Conservation (phyloP, 2,329 filamentous ascomycete species). For the Fusarium irregulare region DNA sequence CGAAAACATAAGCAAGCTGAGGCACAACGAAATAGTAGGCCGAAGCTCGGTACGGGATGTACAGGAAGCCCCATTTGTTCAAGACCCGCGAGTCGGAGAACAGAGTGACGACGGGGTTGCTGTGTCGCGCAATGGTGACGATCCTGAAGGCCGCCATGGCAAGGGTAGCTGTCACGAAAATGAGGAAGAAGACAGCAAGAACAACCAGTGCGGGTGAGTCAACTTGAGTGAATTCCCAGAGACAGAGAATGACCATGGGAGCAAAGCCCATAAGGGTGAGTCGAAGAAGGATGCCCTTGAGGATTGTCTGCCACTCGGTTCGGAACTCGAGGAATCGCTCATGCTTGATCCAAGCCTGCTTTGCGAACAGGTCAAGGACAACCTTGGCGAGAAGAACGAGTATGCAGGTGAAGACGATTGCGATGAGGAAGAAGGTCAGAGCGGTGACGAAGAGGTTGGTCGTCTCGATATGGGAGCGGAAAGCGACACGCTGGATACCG, state of each 20-base stretch:
- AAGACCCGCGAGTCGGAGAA: slow-evolving; percentile 91
- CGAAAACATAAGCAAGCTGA: slow-evolving; percentile 77
- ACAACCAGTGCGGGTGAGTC: slow-evolving; percentile 89
- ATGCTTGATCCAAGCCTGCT: slow-evolving; percentile 79
- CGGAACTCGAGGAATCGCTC: slow-evolving; percentile 94
- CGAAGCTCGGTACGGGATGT: slow-evolving; percentile 94
- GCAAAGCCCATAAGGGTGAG: slow-evolving; percentile 90
- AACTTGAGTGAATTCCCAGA: slow-evolving; percentile 90
- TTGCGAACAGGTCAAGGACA: slow-evolving; percentile 79
- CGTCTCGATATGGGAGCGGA: slow-evolving; percentile 83
- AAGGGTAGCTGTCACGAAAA: slow-evolving; percentile 80
- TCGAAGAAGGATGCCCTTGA: slow-evolving; percentile 93
- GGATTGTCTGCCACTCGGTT: slow-evolving; percentile 89
- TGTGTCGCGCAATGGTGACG: slow-evolving; percentile 91
- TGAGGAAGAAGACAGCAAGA: slow-evolving; percentile 87
- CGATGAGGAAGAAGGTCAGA: slow-evolving; percentile 86
- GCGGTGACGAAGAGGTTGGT: slow-evolving; percentile 96
- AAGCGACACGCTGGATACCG: slow-evolving; percentile 92
- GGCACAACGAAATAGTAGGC: slow-evolving; percentile 95
- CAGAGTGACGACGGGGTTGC: slow-evolving; percentile 94
- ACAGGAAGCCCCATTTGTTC: slow-evolving; percentile 98
- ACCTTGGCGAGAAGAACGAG: slow-evolving; percentile 83
- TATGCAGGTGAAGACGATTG: slow-evolving; percentile 79
- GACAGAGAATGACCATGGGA: slow-evolving; percentile 86
- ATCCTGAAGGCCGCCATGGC: slow-evolving; percentile 90